These are phyloP conservation scores for Arthrobotrys sinensis DNA, from an alignment of 2,329 filamentous ascomycete genomes.

Conservation along the genomic window DNA sequence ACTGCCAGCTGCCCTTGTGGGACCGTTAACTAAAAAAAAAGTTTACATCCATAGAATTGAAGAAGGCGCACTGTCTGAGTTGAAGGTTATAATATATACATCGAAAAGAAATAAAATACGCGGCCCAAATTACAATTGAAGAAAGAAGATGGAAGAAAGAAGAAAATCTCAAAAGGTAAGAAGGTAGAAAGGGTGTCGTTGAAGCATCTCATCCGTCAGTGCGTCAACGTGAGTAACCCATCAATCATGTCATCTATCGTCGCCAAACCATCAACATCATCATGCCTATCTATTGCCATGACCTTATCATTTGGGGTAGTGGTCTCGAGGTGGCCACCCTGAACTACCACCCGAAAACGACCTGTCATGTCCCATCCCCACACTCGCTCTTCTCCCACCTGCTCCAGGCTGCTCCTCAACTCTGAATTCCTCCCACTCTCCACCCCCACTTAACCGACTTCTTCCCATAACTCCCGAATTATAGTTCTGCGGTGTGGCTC, in stretches of 20 bases:
- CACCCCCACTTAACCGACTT: conserved; percentile 54
- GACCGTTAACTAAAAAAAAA: no score
- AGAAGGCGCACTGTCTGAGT: conserved; percentile 5
- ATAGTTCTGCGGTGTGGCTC: conserved; percentile 45
- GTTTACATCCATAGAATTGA: no score
- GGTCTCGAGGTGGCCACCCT: conserved; percentile 42
- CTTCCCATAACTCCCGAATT: conserved; percentile 38
- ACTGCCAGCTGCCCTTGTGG: no score
- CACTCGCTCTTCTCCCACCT: conserved; percentile 40
- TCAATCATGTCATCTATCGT: conserved; percentile 1
- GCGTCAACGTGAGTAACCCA: neutral
- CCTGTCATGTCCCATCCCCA: conserved; percentile 49
- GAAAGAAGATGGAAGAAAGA: neutral
- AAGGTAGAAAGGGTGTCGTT: neutral
- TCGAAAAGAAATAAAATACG: conserved; percentile 10
- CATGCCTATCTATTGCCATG: neutral
- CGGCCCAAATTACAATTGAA: conserved; percentile 22
- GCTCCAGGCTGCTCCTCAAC: conserved; percentile 42
- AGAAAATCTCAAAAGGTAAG: neutral
- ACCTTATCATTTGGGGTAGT: conserved; percentile 29
- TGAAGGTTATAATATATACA: conserved; percentile 23
- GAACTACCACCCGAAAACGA: conserved; percentile 47
- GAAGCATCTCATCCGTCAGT: conserved; percentile 5
- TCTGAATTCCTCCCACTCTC: conserved; percentile 60
- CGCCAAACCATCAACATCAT: neutral